These are phyloP conservation scores for Boletus semigastroideus DNA, from an alignment of 1,284 basidiomycete species.

Conservation along the genomic window DNA sequence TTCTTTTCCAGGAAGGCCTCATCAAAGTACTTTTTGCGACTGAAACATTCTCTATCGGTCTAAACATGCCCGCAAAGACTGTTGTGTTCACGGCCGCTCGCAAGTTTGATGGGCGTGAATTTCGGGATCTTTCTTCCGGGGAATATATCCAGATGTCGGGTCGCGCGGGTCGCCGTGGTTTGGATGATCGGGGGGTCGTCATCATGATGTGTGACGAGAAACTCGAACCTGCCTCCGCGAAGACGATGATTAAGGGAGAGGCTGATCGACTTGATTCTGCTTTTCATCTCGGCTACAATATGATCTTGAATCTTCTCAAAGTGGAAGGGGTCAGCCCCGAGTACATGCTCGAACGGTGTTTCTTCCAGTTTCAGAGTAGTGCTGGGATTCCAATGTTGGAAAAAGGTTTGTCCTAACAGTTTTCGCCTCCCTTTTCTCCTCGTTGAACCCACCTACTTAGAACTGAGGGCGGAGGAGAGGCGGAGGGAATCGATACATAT, in stretches of 20 bases:
- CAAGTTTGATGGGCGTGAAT: conserved; percentile 96
- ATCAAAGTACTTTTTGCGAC: conserved; percentile 99
- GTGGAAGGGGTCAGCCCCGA: conserved; percentile 99
- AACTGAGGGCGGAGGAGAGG: conserved; percentile 77
- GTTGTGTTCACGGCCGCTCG: conserved; percentile 96
- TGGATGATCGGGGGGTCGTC: conserved; percentile 98
- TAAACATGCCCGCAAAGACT: conserved; percentile 99
- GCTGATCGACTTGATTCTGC: conserved; percentile 97
- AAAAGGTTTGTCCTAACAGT: conserved; percentile 56
- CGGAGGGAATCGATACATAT: conserved; percentile 68
- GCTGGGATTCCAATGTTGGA: conserved; percentile 87
- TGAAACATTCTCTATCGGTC: conserved; percentile 98
- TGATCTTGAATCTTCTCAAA: conserved; percentile 98
- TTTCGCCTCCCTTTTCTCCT: not conserved
- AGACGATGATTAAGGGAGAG: conserved; percentile 98
- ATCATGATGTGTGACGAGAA: conserved; percentile 99
- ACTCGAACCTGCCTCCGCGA: conserved; percentile 89
- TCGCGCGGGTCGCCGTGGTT: conserved; percentile 93
- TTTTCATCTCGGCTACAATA: conserved; percentile 99
- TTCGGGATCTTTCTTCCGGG: conserved; percentile 86
- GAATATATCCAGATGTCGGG: conserved; percentile 99
- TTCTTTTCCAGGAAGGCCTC: conserved; percentile 98
- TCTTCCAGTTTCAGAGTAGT: conserved; percentile 98
- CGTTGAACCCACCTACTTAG: conserved; percentile 38
- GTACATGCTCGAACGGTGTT: conserved; percentile 97